Conservation (phyloP, 306 rosid species). For the Sophora flavescens region DNA sequence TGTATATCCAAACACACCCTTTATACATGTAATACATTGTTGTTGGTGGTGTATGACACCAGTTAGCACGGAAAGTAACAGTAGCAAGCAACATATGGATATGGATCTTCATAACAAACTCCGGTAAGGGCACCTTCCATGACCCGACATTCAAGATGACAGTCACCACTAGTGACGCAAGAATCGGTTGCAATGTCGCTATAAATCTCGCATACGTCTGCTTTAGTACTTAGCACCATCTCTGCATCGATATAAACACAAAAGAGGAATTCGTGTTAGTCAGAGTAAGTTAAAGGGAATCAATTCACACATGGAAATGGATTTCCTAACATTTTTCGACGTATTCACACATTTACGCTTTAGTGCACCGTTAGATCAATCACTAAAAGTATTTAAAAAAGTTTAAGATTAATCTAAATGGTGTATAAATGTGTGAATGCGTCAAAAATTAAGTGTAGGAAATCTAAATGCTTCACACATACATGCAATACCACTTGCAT, state of each 20-base stretch:
- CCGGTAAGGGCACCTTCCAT: not conserved
- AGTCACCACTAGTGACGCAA: not conserved
- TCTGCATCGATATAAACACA: not conserved
- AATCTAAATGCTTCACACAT: not conserved
- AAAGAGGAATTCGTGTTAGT: not conserved
- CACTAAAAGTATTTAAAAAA: too few relatives aligned
- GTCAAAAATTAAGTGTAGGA: too few relatives aligned
- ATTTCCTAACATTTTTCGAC: too few relatives aligned
- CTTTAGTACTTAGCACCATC: not conserved
- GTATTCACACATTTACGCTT: too few relatives aligned
- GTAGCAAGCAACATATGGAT: not conserved
- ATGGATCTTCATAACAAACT: not conserved
- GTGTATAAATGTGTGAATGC: too few relatives aligned
- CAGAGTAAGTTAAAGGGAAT: not conserved
- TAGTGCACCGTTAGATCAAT: too few relatives aligned
- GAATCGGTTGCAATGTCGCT: not conserved
- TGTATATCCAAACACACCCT: too few relatives aligned
- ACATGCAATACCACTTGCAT: not conserved
- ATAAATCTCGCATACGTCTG: not conserved
- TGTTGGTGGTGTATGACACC: not conserved
- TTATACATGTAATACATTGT: too few relatives aligned
- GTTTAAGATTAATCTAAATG: too few relatives aligned
- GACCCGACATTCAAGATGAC: not conserved
- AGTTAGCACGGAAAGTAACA: not conserved
- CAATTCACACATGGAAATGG: not conserved